Conservation (phyloP, 192 early-diverging fungal species). For the Entomortierella lignicola region DNA sequence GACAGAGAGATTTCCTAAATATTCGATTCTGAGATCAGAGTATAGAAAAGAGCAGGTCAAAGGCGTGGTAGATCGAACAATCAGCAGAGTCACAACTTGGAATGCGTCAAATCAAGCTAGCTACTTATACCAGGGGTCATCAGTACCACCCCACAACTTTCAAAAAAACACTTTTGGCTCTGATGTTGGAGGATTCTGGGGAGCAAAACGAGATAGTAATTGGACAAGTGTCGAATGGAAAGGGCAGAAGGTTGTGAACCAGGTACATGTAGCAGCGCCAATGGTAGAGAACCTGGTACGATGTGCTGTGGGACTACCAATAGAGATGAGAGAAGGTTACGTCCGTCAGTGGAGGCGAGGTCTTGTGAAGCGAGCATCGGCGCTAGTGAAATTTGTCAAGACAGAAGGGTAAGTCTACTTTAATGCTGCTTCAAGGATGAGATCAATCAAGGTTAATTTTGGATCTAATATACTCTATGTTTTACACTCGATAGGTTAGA, state of each 20-base stretch:
- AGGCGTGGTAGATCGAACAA: slow-evolving; percentile 18
- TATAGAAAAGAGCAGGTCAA: slow-evolving; percentile 46
- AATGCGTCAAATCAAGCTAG: slow-evolving; percentile 31
- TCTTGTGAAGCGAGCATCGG: slow-evolving; percentile 53
- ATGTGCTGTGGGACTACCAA: slow-evolving; percentile 53
- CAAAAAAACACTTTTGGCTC: slow-evolving; percentile 19
- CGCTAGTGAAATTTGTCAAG: slow-evolving; percentile 58
- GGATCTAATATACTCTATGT: too few species aligned
- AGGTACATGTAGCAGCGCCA: slow-evolving; percentile 52
- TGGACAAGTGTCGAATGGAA: slow-evolving; percentile 54
- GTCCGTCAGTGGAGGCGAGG: slow-evolving; percentile 61
- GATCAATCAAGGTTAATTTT: too few species aligned
- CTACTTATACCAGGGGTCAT: slow-evolving; percentile 38
- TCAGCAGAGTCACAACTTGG: slow-evolving; percentile 37
- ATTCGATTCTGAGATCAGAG: slow-evolving; percentile 22
- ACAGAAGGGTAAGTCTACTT: slow-evolving; percentile 44
- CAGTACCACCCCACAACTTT: slow-evolving; percentile 39
- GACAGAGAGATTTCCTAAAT: slow-evolving; percentile 54
- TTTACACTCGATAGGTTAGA: too few species aligned
- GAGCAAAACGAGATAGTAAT: slow-evolving; percentile 22
- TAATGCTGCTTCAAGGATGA: too few species aligned
- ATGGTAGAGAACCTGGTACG: slow-evolving; percentile 58
- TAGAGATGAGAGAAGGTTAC: slow-evolving; percentile 62
- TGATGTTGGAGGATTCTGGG: slow-evolving; percentile 32
- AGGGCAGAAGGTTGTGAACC: slow-evolving; percentile 49